A percentile compares a stretch with the other conserved stretches of the same genome.
Conservation (phyloP, 2,329 filamentous ascomycete genomes). For the Apiospora pterosperma region DNA sequence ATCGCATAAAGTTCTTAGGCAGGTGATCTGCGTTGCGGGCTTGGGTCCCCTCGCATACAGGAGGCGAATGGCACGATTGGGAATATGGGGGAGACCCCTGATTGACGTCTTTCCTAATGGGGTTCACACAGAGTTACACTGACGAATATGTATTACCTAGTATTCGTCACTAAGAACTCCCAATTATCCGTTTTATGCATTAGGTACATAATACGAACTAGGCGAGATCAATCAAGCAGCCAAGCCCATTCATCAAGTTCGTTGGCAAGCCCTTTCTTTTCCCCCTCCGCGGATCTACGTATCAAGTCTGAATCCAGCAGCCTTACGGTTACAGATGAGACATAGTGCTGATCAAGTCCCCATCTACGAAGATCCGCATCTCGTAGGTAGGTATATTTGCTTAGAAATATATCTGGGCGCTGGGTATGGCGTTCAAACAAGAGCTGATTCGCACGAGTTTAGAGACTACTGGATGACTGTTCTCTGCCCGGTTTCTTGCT, state of each 20-base stretch:
- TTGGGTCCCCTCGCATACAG: not conserved
- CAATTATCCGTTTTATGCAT: no score
- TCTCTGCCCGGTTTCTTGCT: not conserved
- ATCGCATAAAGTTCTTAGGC: constrained; percentile 1
- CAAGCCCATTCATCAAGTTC: not conserved
- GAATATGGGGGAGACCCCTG: not conserved
- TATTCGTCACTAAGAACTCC: not conserved
- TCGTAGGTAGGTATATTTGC: no score
- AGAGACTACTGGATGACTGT: not conserved
- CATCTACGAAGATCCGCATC: not conserved
- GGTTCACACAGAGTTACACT: not conserved
- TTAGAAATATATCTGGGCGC: not conserved
- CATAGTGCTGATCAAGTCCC: not conserved
- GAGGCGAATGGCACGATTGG: not conserved
- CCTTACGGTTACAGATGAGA: not conserved
- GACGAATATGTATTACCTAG: no score
- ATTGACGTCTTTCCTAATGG: not conserved
- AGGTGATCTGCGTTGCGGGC: not conserved
- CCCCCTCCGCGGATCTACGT: not conserved
- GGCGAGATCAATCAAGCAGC: no score
- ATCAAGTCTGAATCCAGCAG: not conserved
- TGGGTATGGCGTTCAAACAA: not conserved
- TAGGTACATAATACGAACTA: not conserved
- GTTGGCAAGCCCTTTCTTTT: not conserved
- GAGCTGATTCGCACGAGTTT: not conserved